These are phyloP conservation scores for Perilla frutescens DNA, from an alignment of 257 asterid species.

Conservation along the genomic window DNA sequence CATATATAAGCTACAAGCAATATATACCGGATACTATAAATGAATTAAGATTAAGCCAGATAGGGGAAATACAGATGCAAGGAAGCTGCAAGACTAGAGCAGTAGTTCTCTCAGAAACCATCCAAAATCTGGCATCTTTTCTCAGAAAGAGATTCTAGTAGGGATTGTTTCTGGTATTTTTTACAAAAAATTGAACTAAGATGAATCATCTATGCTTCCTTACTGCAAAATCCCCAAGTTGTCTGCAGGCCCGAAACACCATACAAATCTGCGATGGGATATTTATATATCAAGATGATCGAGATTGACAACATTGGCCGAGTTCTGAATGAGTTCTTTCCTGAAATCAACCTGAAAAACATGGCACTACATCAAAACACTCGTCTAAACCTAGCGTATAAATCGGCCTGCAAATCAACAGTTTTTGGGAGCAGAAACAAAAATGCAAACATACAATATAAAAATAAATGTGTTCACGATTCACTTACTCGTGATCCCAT, in stretches of 20 bases:
- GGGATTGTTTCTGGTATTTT: not conserved
- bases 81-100: not conserved
- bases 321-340: constrained; percentile 71
- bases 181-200: not conserved
- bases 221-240: constrained; percentile 13
- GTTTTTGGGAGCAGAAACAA: not conserved
- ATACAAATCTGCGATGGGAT: not conserved
- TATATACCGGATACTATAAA: constrained; percentile 25
- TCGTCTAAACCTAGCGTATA: not conserved
- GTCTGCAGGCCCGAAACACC: not conserved
- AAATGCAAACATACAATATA: not conserved
- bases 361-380: constrained; percentile 20
- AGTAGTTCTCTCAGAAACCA: constrained; percentile 6
- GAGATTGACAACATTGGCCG: constrained; percentile 59
- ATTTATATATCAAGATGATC: constrained; percentile 79
- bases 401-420: not conserved
- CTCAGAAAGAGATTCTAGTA: not conserved
- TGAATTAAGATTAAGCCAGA: not conserved
- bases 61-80: not conserved
- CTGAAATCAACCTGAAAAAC: constrained; percentile 78
- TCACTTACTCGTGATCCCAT: constrained; percentile 89
- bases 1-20: not conserved
- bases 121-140: not conserved
- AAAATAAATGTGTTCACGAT: not conserved
- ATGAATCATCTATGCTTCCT: not conserved